A percentile compares a stretch with the other conserved stretches of the same genome.
Evolutionary conservation across 352 stramenopile genomes (phyloP).

Genomic region (Phytophthora cryptogea): DNA sequence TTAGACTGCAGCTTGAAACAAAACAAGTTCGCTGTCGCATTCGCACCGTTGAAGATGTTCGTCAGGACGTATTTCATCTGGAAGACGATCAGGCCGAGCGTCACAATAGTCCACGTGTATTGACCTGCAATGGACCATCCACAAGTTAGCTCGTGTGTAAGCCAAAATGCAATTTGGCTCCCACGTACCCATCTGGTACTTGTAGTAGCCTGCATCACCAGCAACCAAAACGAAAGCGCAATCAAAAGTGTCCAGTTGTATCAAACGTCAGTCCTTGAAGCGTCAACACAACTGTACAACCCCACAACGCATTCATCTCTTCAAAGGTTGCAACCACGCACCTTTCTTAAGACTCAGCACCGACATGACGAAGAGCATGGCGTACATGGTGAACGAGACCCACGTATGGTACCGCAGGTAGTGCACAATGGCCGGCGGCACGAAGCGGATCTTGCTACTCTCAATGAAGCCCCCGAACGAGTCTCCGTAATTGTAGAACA

Average conservation of each 20-base stretch:
- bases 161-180: neutral
- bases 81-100: conserved; percentile 94
- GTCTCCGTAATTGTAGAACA: conserved; percentile 96
- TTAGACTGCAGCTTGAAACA: conserved; percentile 9
- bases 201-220: conserved; percentile 79
- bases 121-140: conserved; percentile 59
- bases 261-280: conserved; percentile 2
- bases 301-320: conserved; percentile 1
- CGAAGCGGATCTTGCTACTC: conserved; percentile 83
- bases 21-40: neutral
- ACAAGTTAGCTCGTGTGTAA: neutral
- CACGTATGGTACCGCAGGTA: conserved; percentile 92
- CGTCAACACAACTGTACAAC: conserved; percentile 12
- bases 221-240: neutral
- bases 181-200: conserved; percentile 92
- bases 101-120: conserved; percentile 97
- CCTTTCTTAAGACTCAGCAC: conserved; percentile 94
- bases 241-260: conserved; percentile 9
- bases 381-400: conserved; percentile 95
- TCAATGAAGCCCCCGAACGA: conserved; percentile 87
- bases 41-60: conserved; percentile 94
- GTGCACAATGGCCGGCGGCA: conserved; percentile 73
- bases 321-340: conserved; percentile 21
- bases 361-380: conserved; percentile 95
- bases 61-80: conserved; percentile 97